Conservation (phyloP, 208 protist species). For the Leishmania gerbilli region DNA sequence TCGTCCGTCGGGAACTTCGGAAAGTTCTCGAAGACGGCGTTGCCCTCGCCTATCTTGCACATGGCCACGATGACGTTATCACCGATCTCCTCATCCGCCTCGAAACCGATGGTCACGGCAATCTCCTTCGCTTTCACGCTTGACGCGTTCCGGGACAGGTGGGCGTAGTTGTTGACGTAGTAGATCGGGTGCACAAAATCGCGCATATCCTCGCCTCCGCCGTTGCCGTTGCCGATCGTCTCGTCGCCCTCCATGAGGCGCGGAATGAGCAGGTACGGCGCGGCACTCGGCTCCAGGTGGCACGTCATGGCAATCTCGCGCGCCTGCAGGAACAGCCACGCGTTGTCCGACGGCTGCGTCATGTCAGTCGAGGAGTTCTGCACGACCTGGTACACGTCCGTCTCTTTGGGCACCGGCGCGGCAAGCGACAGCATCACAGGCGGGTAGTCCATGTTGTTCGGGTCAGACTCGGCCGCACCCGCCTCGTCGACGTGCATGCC, state of each 20-base stretch:
- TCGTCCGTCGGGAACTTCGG: constrained; percentile 76
- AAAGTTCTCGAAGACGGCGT: constrained; percentile 87
- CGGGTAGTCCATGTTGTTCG: constrained; percentile 60
- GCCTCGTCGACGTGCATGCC: constrained; percentile 30
- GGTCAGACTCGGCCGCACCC: constrained; percentile 28
- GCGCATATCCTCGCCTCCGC: constrained; percentile 30
- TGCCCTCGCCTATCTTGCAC: constrained; percentile 37
- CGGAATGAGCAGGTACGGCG: constrained; percentile 71
- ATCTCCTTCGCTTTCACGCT: constrained; percentile 40
- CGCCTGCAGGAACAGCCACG: constrained; percentile 83
- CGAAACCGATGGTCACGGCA: constrained; percentile 63
- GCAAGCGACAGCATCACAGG: constrained; percentile 84
- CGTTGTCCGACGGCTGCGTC: constrained; percentile 46
- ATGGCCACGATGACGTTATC: constrained; percentile 33
- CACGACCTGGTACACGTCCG: constrained; percentile 46
- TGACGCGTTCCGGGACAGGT: constrained; percentile 29
- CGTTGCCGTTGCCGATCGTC: constrained; percentile 31
- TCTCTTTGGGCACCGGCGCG: constrained; percentile 28
- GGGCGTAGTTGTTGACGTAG: constrained; percentile 69
- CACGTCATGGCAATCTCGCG: constrained; percentile 77
- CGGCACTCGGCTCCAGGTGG: constrained; percentile 49
- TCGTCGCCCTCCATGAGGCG: constrained; percentile 71
- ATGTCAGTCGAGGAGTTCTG: constrained; percentile 64
- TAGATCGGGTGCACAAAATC: constrained; percentile 45
- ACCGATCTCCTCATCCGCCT: constrained; percentile 20